Base-by-base conservation (phyloP, 2,329 filamentous ascomycete species). In the Phaeosphaeria sp. region DNA sequence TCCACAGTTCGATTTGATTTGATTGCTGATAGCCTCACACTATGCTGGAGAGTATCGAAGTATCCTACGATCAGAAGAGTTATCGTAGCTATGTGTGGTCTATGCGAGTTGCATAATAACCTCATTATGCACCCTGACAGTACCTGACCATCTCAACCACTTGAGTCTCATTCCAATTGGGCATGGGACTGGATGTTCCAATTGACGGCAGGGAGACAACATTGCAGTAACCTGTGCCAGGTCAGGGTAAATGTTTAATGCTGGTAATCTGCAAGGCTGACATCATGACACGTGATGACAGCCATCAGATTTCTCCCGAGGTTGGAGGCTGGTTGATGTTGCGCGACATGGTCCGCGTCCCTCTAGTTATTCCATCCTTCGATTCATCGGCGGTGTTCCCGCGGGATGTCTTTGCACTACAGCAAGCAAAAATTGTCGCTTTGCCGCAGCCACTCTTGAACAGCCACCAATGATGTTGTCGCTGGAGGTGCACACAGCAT, bases 401-500 rank as follows among this genome's bases (percentile, higher is more conserved):
- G 56, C 47, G 17, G 22, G 40, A 20, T 20, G 18, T 24, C 40
- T 18, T 11, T 21, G 17, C 40, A n/a, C 20, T 24, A 13, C 6
- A 40, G 11, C 43, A 49, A 45, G 40, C n/a, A 25, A 54, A 56
- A 56, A 33, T 30, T 51, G 56, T 25, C 43, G 20, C 44, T 22
- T 36, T 50, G 20, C 30, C 40, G 40, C 30, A 39, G 39, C 47
- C 48, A 46, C n/a, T 51, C 39, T 55, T 20, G 17, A 17, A 27
- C 17, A 8, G 42, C 22, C 24, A 51, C 61, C 52, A 65, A 64
- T 62, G 8, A 49, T 39, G 18, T 27, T 43, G 27, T 44, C 46
- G 24, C 15, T 30, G 11, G 2, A 33, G 45, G 46, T 52, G 53
- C 60, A 60, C 59, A 67, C 49, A 49, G 58, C 49, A 51, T 59